Conservation (phyloP, 2,329 filamentous ascomycete species). For the Ophiostoma montium region DNA sequence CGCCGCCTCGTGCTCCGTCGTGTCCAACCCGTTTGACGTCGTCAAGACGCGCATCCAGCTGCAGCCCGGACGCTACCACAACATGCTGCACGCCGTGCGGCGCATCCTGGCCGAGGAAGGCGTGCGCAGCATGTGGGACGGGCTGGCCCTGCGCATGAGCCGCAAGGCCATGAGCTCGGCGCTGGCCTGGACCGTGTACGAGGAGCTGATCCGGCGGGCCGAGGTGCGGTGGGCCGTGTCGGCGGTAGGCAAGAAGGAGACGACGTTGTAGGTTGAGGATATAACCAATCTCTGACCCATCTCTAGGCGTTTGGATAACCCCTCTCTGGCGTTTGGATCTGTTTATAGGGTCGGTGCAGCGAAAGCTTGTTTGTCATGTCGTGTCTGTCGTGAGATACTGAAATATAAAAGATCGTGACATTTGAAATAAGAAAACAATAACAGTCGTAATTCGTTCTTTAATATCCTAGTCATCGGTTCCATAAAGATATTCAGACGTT, state of each 20-base stretch:
- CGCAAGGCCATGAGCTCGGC: constrained; percentile 87
- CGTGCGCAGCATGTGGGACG: constrained; percentile 66
- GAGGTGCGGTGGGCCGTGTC: constrained; percentile 21
- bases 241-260: not conserved
- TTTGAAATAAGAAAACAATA: too few relatives aligned
- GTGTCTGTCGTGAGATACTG: too few relatives aligned
- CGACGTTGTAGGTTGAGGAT: not conserved
- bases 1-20: constrained; percentile 66
- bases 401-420: too few relatives aligned
- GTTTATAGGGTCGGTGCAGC: too few relatives aligned
- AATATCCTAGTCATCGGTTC: too few relatives aligned
- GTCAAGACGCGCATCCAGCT: constrained; percentile 92
- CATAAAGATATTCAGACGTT: not conserved
- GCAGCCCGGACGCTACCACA: constrained; percentile 67
- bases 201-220: constrained; percentile 72
- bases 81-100: constrained; percentile 62
- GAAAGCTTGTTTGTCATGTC: too few relatives aligned
- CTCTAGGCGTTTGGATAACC: too few relatives aligned
- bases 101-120: constrained; percentile 78
- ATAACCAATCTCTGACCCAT: not conserved
- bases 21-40: constrained; percentile 94
- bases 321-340: too few relatives aligned
- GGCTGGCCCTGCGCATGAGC: constrained; percentile 71
- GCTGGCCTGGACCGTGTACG: constrained; percentile 95
- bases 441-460: too few relatives aligned